Evolutionary conservation across 1,284 basidiomycete genomes (phyloP).

Genomic region (Ustilago curta): DNA sequence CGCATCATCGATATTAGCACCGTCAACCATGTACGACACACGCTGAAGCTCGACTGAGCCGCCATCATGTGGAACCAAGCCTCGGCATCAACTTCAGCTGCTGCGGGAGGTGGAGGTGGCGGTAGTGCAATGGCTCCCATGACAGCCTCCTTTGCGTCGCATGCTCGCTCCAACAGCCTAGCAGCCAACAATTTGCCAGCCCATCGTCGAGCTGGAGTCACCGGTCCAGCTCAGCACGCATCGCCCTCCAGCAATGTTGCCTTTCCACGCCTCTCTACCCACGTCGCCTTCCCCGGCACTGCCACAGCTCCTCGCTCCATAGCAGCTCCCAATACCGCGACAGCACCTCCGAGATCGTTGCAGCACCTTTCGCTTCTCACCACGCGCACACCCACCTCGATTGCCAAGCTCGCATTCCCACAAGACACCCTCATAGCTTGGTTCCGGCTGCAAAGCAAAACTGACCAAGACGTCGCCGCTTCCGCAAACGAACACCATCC

Average conservation of each 20-base stretch:
- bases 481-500: not conserved
- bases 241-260: constrained; percentile 15
- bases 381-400: constrained; percentile 21
- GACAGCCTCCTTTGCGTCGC: constrained; percentile 13
- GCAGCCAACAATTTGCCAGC: constrained; percentile 15
- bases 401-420: constrained; percentile 27
- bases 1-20: not conserved
- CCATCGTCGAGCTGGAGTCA: constrained; percentile 20
- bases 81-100: not conserved
- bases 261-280: constrained; percentile 21
- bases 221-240: constrained; percentile 23
- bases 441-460: constrained; percentile 11
- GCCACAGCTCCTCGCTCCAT: constrained; percentile 23
- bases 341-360: constrained; percentile 12
- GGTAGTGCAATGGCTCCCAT: constrained; percentile 17
- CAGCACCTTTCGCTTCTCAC: constrained; percentile 33
- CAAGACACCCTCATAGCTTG: constrained; percentile 25
- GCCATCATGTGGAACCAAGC: constrained; percentile 18
- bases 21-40: not conserved
- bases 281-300: constrained; percentile 25
- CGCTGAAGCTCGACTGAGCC: constrained; percentile 10
- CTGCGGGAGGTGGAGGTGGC: not conserved
- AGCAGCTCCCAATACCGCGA: constrained; percentile 17
- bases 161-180: constrained; percentile 20
- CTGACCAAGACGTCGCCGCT: too few relatives aligned